These are phyloP conservation scores for Diaporthe batatas DNA, from an alignment of 2,329 filamentous ascomycete genomes.

Conservation along the genomic window DNA sequence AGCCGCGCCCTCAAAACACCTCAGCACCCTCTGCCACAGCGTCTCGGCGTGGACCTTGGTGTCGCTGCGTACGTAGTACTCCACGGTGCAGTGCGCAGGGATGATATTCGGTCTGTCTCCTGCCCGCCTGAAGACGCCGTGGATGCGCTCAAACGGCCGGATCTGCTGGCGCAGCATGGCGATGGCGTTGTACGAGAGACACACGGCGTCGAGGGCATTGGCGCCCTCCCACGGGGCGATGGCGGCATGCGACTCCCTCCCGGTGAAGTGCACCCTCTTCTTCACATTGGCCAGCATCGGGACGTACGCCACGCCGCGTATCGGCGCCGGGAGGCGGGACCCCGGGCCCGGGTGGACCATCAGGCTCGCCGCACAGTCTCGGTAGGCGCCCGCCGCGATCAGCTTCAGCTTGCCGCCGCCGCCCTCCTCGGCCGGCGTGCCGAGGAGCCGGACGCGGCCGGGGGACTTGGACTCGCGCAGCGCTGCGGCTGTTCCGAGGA, in stretches of 20 bases:
- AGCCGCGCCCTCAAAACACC: constrained; percentile 53
- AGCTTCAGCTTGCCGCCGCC: constrained; percentile 57
- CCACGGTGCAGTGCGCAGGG: constrained; percentile 53
- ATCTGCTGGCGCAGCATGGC: constrained; percentile 64
- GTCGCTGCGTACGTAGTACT: constrained; percentile 60
- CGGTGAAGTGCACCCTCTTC: constrained; percentile 56
- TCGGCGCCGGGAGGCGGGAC: constrained; percentile 39
- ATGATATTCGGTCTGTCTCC: constrained; percentile 56
- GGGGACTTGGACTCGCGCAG: constrained; percentile 49
- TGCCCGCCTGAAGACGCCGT: constrained; percentile 60
- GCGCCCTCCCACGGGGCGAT: constrained; percentile 63
- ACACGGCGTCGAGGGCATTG: constrained; percentile 64
- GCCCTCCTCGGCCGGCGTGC: constrained; percentile 60
- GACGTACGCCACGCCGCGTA: constrained; percentile 47
- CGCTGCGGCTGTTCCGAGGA: constrained; percentile 54
- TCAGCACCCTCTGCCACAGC: constrained; percentile 49
- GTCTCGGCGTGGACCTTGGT: constrained; percentile 52
- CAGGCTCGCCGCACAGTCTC: constrained; percentile 55
- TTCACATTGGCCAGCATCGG: constrained; percentile 51
- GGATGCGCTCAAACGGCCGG: constrained; percentile 61
- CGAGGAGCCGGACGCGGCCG: constrained; percentile 56
- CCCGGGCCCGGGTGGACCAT: constrained; percentile 53
- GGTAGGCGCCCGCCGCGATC: constrained; percentile 52
- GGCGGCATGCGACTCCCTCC: constrained; percentile 61
- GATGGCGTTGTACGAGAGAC: constrained; percentile 56